These are phyloP conservation scores for Fusarium piperis DNA, from an alignment of 2,329 filamentous ascomycete species.

Conservation along the genomic window DNA sequence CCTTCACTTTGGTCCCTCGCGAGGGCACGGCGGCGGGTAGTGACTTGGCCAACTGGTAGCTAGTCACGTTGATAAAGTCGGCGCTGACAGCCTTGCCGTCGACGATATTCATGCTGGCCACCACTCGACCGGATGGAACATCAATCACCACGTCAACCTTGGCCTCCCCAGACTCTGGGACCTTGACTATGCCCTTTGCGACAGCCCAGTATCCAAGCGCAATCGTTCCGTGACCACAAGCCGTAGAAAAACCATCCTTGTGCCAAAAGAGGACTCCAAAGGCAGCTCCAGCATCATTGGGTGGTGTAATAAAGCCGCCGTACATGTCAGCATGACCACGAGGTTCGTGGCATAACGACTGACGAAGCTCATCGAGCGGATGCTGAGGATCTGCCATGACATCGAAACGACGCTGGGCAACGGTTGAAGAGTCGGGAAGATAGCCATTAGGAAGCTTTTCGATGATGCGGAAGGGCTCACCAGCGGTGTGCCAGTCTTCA, in stretches of 20 bases:
- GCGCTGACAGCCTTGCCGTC: constrained; percentile 2
- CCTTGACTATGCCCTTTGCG: neutral
- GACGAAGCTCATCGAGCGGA: constrained; percentile 19
- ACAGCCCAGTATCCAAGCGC: constrained; percentile 42
- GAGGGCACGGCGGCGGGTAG: constrained; percentile 5
- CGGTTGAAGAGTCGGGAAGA: constrained; percentile 3
- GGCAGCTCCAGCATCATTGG: constrained; percentile 32
- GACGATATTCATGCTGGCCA: neutral
- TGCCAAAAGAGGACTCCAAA: constrained; percentile 44
- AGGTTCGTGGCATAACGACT: constrained; percentile 31
- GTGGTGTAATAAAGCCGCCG: constrained; percentile 37
- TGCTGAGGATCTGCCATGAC: neutral
- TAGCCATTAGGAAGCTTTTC: constrained; percentile 6
- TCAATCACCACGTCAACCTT: constrained; percentile 27
- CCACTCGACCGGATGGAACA: constrained; percentile 26
- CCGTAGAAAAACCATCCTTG: constrained; percentile 43
- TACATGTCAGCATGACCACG: constrained; percentile 39
- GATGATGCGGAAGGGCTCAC: constrained; percentile 41
- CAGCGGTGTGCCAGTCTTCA: constrained; percentile 42
- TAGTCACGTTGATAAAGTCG: constrained; percentile 32
- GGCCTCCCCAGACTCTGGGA: neutral
- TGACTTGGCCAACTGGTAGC: constrained; percentile 22
- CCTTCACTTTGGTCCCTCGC: rapidly evolving
- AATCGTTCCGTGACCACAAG: constrained; percentile 42
- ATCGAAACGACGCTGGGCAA: constrained; percentile 11